These are phyloP conservation scores for Fusarium albidum DNA, from an alignment of 2,329 filamentous ascomycete genomes.

Conservation along the genomic window DNA sequence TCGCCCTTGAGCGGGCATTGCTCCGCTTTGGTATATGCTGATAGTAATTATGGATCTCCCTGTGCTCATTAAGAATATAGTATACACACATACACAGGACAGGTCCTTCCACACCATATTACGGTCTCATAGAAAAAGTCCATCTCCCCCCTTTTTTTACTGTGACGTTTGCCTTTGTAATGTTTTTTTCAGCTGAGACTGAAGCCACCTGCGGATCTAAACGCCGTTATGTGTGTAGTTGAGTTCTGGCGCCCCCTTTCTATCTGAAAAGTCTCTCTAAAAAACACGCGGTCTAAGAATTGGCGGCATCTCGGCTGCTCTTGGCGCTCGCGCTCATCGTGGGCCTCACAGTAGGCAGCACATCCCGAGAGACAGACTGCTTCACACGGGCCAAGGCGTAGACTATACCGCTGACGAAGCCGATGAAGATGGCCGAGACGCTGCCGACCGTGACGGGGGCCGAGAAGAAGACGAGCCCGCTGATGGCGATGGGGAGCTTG, in stretches of 20 bases:
- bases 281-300: slow-evolving; percentile 49
- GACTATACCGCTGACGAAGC: slow-evolving; percentile 91
- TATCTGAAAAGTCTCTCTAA: background rate
- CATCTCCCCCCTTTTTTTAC: background rate
- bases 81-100: slow-evolving; percentile 13
- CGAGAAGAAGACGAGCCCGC: slow-evolving; percentile 93
- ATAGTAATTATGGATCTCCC: slow-evolving; percentile 12
- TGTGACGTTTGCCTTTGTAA: no score
- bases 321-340: slow-evolving; percentile 89
- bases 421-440: slow-evolving; percentile 88
- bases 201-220: no score
- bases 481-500: slow-evolving; percentile 95
- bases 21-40: slow-evolving; percentile 11
- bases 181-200: no score
- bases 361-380: slow-evolving; percentile 73
- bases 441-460: slow-evolving; percentile 92
- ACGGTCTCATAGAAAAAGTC: background rate
- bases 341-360: slow-evolving; percentile 70
- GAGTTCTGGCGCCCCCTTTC: background rate
- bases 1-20: background rate
- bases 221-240: no score
- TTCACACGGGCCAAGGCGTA: slow-evolving; percentile 75
- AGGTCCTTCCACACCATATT: background rate
- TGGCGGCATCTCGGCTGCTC: slow-evolving; percentile 88
- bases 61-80: slow-evolving; percentile 25